Evolutionary conservation across 805 yeast species (phyloP), one percentile per base, ranked within the genome.

Genomic region (Isabelozyma heimii): DNA sequence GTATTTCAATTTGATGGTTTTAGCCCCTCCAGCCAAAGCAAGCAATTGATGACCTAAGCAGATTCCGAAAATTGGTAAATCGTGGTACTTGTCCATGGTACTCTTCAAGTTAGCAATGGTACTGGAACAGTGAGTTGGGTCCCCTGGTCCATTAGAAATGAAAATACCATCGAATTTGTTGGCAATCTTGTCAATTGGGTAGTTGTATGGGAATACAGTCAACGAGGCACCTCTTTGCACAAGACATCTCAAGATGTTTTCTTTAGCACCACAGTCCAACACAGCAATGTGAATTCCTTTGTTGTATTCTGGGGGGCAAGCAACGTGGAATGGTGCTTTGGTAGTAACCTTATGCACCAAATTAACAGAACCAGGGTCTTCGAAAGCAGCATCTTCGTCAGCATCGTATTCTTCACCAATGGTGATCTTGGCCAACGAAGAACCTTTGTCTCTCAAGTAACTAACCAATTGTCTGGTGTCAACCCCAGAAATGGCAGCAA

Each of bases 191-290:
- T 92, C 91, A 57, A 94, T 82, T 56, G 97, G 97, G 69, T 88
- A 92, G 74, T 94, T 88, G 71, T 87, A 91, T 46, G 99, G 99
- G 81, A 94, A 87, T 13, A 94, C 98, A 3, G 98, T 94, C 59
- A 92, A 83, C 24, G 96, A 87, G 35, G 97, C 97, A 53, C 98
- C 99, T 72, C 99, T 86, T 55, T 89, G 81, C 28, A 89, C 98
- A 44, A 94, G 79, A 53, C 97, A 91, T 73, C 99, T 85, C 66
- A 94, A 78, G 56, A 94, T 94, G 74, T 94, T 94, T 73, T 94
- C 98, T 77, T 94, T 94, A 56, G 94, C 97, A 66, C 99, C 99
- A 72, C 99, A 94, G 70, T 94, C 99, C 50, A 94, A 77, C 37
- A 94, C 91, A 12, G 97, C 97, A 59, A 94, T 84, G 65, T 92